phyloP scores from a whole-genome alignment of 2,329 filamentous ascomycete genomes.

The Xenoacremonium recifei region DNA sequence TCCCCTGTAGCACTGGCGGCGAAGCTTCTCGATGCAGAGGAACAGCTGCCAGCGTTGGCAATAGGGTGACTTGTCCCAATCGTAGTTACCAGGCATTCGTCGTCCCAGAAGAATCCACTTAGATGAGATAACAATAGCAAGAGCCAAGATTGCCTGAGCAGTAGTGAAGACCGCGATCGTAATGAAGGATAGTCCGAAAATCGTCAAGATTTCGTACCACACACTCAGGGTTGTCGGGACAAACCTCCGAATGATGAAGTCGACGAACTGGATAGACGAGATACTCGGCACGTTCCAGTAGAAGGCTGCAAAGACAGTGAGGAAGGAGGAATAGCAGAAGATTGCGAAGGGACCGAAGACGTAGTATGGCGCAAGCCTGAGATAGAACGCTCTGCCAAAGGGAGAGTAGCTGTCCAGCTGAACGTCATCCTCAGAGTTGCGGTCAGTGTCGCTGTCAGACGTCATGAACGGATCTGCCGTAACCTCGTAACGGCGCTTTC shows the following conservation, averaged over 20 bases:
- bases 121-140: conserved; percentile 41
- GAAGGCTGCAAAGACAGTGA: conserved; percentile 43
- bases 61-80: conserved; percentile 57
- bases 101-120: conserved; percentile 55
- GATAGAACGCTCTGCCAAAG: conserved; percentile 57
- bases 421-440: not conserved
- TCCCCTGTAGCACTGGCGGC: conserved; percentile 48
- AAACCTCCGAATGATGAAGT: conserved; percentile 28
- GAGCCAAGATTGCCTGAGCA: conserved; percentile 40
- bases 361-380: conserved; percentile 46
- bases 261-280: conserved; percentile 45
- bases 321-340: conserved; percentile 47
- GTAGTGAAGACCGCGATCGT: conserved; percentile 43
- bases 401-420: conserved; percentile 32
- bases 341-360: conserved; percentile 48
- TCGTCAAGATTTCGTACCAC: conserved; percentile 32
- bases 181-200: conserved; percentile 40
- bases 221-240: conserved; percentile 20
- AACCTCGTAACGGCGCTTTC: conserved; percentile 4
- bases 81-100: conserved; percentile 50
- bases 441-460: conserved; percentile 19
- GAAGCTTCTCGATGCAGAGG: conserved; percentile 49
- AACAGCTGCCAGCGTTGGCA: conserved; percentile 59
- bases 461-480: conserved; percentile 6
- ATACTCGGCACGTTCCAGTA: conserved; percentile 53